Conservation (phyloP, 148 eudicot species). For the Silene latifolia region DNA sequence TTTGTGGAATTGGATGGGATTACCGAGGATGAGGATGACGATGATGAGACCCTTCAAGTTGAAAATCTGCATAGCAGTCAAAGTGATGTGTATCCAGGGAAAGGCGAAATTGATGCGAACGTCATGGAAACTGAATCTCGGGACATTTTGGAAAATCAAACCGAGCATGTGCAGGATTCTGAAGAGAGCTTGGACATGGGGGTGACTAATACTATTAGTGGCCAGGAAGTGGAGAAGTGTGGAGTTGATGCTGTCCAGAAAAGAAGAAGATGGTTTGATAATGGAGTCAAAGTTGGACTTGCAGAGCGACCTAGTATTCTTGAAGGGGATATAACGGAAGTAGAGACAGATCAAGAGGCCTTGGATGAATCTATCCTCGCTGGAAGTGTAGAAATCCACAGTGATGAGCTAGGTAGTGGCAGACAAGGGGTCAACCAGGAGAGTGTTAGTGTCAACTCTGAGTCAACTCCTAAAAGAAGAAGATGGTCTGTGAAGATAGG, state of each 20-base stretch:
- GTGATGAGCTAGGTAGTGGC: slow-evolving; percentile 17
- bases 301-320: slow-evolving; percentile 31
- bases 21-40: slow-evolving; percentile 18
- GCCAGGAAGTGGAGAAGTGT: slow-evolving; percentile 28
- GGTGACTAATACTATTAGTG: slow-evolving; percentile 26
- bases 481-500: slow-evolving; percentile 40
- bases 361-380: slow-evolving; percentile 30
- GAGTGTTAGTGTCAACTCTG: slow-evolving; percentile 16
- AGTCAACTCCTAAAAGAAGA: slow-evolving; percentile 33
- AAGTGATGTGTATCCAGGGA: slow-evolving; percentile 29
- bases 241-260: slow-evolving; percentile 34
- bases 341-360: slow-evolving; percentile 35
- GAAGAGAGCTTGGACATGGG: slow-evolving; percentile 16
- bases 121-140: slow-evolving; percentile 30
- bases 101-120: slow-evolving; percentile 26
- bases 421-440: slow-evolving; percentile 18
- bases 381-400: slow-evolving; percentile 33
- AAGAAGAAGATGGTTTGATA: slow-evolving; percentile 43
- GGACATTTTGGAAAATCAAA: slow-evolving; percentile 28
- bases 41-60: slow-evolving; percentile 18
- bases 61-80: slow-evolving; percentile 23
- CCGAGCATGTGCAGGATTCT: slow-evolving; percentile 14
- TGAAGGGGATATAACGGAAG: slow-evolving; percentile 26
- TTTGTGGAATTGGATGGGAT: slow-evolving; percentile 28
- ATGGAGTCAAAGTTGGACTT: slow-evolving; percentile 18